Evolutionary conservation across 140 eudicot genomes (phyloP).

Genomic region (Oenanthe javanica): DNA sequence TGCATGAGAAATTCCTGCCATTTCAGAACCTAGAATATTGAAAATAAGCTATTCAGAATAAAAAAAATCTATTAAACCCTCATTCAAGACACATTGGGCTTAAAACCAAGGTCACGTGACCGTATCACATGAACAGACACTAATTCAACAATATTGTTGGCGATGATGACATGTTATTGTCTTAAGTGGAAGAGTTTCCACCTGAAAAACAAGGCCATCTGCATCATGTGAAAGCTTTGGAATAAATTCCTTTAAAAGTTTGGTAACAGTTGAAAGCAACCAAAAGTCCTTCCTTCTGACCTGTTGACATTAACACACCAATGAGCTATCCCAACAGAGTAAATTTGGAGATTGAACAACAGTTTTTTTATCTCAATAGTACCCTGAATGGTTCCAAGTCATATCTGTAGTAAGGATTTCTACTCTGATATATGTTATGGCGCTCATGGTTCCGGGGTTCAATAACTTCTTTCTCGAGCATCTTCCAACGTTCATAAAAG

Average conservation of each 20-base stretch:
- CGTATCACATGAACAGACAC: neutral
- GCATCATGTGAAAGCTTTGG: slow-evolving; percentile 96
- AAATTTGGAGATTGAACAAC: neutral
- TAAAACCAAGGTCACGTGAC: neutral
- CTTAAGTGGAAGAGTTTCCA: slow-evolving; percentile 13
- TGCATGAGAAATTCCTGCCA: neutral
- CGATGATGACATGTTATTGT: neutral
- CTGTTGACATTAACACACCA: slow-evolving; percentile 31
- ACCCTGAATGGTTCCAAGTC: slow-evolving; percentile 98
- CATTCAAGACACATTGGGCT: neutral
- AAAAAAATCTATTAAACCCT: neutral
- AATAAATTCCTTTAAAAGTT: slow-evolving; percentile 82
- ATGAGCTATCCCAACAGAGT: slow-evolving; percentile 8
- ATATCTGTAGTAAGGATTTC: slow-evolving; percentile 70
- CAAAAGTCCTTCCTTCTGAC: slow-evolving; percentile 99
- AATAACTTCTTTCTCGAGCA: slow-evolving; percentile 95
- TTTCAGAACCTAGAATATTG: neutral
- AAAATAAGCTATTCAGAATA: neutral
- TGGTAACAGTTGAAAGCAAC: slow-evolving; percentile 87
- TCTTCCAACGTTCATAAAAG: slow-evolving; percentile 88
- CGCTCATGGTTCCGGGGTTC: slow-evolving; percentile 89
- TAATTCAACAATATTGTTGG: neutral
- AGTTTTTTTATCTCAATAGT: slow-evolving; percentile 14
- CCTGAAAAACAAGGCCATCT: slow-evolving; percentile 99
- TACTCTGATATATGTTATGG: slow-evolving; percentile 34